These are phyloP conservation scores for Termitomyces sp. DNA, from an alignment of 768 basidiomycete species.

Conservation along the genomic window DNA sequence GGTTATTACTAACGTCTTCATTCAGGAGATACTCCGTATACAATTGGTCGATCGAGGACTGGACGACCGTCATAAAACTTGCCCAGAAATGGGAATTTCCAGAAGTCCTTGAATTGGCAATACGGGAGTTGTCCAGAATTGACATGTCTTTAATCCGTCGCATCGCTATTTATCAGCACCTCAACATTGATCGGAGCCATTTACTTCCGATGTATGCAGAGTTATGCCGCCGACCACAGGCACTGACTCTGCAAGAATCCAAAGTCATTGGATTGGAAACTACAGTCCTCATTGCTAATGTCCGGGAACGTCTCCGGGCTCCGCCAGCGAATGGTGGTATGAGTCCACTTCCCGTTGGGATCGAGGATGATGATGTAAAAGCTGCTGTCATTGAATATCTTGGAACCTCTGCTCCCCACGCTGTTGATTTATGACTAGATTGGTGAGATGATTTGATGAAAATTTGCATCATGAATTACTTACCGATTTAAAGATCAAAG, in stretches of 20 bases:
- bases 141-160: conserved; percentile 1
- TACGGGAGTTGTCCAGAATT: conserved; percentile 27
- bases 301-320: conserved; percentile 44
- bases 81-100: conserved; percentile 45
- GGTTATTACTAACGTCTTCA: neutral
- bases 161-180: conserved; percentile 48
- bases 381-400: conserved; percentile 24
- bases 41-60: conserved; percentile 40
- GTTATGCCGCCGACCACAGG: conserved; percentile 44
- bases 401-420: neutral
- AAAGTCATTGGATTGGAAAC: conserved; percentile 49
- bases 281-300: conserved; percentile 40
- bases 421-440: neutral
- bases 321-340: conserved; percentile 22
- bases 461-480: neutral
- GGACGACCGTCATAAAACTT: conserved; percentile 49
- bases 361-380: conserved; percentile 24
- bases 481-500: neutral
- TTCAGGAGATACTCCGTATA: conserved; percentile 52
- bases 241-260: conserved; percentile 50
- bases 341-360: conserved; percentile 28
- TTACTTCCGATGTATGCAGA: conserved; percentile 47
- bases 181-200: conserved; percentile 38
- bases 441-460: neutral
- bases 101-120: conserved; percentile 40